A percentile compares a stretch with the other conserved stretches of the same genome.
Conservation (phyloP, 257 asterid genomes). For the Sherardia arvensis region DNA sequence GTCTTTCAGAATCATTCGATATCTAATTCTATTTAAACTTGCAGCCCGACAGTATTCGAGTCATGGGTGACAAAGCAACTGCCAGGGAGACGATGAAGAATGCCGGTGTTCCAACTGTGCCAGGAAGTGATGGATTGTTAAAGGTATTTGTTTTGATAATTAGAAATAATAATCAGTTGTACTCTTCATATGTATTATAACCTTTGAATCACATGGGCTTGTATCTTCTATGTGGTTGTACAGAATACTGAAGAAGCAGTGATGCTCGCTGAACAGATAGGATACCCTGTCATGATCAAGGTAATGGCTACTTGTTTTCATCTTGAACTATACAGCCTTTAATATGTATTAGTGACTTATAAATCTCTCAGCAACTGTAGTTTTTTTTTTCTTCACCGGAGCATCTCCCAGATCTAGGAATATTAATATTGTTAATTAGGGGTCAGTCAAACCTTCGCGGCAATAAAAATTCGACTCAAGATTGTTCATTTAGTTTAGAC, state of each 20-base stretch:
- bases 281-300: conserved; percentile 98
- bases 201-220: neutral
- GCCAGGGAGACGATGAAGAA: conserved; percentile 99
- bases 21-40: conserved; percentile 11
- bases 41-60: conserved; percentile 94
- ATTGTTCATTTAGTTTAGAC: neutral
- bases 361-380: neutral
- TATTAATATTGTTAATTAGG: neutral
- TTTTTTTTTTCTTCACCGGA: too few species aligned
- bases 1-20: neutral
- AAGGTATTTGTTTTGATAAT: conserved; percentile 35
- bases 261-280: conserved; percentile 70
- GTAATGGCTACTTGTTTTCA: conserved; percentile 28
- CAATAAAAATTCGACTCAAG: neutral
- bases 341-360: neutral
- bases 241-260: conserved; percentile 90
- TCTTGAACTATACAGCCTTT: neutral
- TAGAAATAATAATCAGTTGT: neutral
- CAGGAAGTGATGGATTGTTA: conserved; percentile 93
- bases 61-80: conserved; percentile 99
- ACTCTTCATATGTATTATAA: neutral
- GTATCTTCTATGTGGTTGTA: conserved; percentile 11
- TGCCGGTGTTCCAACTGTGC: conserved; percentile 99
- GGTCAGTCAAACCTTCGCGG: neutral
- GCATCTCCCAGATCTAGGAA: neutral